Evolutionary conservation across 306 rosid species (phyloP), one percentile per base, ranked within the genome.

Genomic region (Vigna mungo): DNA sequence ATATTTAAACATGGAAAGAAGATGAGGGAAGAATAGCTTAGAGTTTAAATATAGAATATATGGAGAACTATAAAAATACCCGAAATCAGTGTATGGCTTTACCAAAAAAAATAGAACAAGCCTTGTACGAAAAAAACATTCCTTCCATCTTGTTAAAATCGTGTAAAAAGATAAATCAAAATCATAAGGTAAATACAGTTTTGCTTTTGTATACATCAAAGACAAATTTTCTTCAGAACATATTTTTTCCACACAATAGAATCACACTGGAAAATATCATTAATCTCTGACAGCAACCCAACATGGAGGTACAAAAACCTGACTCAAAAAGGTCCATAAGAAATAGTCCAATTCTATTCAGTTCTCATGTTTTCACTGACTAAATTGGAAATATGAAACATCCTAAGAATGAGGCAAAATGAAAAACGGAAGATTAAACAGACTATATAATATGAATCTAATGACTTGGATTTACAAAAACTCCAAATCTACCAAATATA

Each of bases 401-500:
- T 54, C 27, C 72, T 20, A 63, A 44, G 27, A 68, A 81, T 18
- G 67, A 52, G 54, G 23, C 65, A 68, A 37, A 72, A 43, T 17
- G 47, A 44, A 68, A 68, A 6, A 67, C 63, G 39, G 4, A 59
- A 75, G 58, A 70, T 49, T 76, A 66, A 67, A 64, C 81, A 81
- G 37, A 66, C 76, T 68, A 78, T 7, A 78, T 68, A 62, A 73
- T 55, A 68, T 68, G 83, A 25, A 80, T 75, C 80, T 78, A 74
- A 46, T 72, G 88, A 90, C 79, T 75, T 77, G 88, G 81, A 83
- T 86, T 79, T 78, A 86, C 87, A 88, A 81, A 77, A 77, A 85
- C 85, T 74, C 90, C 85, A 78, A 83, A 86, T 86, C 81, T 77
- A 79, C 62, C 67, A 77, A 75, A 59, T 79, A 70, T 79, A 79